Evolutionary conservation across 306 rosid genomes (phyloP).

Genomic region (Lathyrus oleraceus): DNA sequence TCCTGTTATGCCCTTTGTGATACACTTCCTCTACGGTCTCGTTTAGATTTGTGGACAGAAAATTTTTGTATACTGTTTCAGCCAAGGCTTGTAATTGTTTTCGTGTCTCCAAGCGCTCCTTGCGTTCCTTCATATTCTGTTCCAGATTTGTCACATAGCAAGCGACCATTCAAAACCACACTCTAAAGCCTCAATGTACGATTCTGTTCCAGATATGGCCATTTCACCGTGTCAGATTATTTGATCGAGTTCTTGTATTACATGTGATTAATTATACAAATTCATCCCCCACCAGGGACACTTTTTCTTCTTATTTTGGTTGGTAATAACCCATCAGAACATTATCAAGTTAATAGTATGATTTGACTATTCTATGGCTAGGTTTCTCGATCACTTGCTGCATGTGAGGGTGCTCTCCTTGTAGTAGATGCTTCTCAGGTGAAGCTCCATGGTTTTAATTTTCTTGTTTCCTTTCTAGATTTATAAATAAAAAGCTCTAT

Average conservation of each 20-base stretch:
- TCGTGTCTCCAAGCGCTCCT: too few species aligned
- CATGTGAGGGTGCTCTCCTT: constrained; percentile 95
- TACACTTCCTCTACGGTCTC: too few species aligned
- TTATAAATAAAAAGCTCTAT: constrained; percentile 6
- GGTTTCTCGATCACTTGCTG: constrained; percentile 96
- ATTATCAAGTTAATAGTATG: constrained; percentile 6
- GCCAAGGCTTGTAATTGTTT: too few species aligned
- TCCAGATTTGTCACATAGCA: too few species aligned
- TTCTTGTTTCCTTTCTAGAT: constrained; percentile 21
- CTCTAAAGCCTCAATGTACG: too few species aligned
- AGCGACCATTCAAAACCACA: too few species aligned
- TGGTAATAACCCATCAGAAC: not conserved
- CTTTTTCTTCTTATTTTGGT: not conserved
- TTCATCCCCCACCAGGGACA: not conserved
- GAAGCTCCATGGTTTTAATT: constrained; percentile 21
- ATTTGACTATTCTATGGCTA: constrained; percentile 36
- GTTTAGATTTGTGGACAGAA: too few species aligned
- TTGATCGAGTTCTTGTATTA: constrained; percentile 15
- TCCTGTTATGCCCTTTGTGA: too few species aligned
- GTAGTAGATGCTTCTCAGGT: constrained; percentile 99
- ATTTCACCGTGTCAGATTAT: not conserved
- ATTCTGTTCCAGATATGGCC: constrained; percentile 5
- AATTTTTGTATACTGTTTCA: too few species aligned
- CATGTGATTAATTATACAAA: not conserved
- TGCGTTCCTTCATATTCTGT: too few species aligned